Evolutionary conservation across 169 alveolate species (phyloP), one percentile per base, ranked within the genome.

Genomic region (Plasmodium fragile): DNA sequence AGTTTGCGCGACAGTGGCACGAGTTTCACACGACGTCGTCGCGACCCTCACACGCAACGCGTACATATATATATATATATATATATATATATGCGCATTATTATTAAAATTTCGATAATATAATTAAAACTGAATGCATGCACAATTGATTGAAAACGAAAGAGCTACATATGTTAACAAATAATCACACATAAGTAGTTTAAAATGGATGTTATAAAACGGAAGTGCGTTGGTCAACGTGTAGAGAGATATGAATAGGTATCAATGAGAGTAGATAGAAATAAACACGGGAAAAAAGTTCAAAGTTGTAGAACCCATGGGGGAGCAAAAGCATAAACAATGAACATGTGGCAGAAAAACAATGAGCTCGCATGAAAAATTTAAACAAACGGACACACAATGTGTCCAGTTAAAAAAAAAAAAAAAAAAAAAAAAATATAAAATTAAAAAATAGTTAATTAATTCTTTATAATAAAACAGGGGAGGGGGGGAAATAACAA

Each of bases 361-460:
- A 25, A 65, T 3, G 39, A 65, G 36, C 36, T 65, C 75, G 6
- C 2, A 11, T 36, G 55, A 41, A 28, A 18, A 78, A 43, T 78
- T 78, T 41, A 78, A 78, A 78, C 83, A 78, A 78, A 78, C 18
- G 32, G n/a, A n/a, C 32, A 25, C 34, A 65, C 75, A 65, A 78
- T 53, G 34, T 78, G 83, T 28, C 55, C 28, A 22, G 39, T 78
- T 39, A 43, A 78, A 78, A 78, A 78, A 34, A 39, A 34, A 34
- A 34, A 34, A 34, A 34, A 3, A 34, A 34, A 3, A 32, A 75
- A 28, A 77, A 65, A 65, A 65, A 28, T 10, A 65, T 39, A 22
- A 65, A 78, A 78, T 36, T 39, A 78, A 78, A 43, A 78, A 78
- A 22, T 41, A 78, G 43, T 78, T 78, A 78, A 78, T 78, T 78